Evolutionary conservation across 805 yeast species (phyloP).

Genomic region (Wickerhamomyces bovis): DNA sequence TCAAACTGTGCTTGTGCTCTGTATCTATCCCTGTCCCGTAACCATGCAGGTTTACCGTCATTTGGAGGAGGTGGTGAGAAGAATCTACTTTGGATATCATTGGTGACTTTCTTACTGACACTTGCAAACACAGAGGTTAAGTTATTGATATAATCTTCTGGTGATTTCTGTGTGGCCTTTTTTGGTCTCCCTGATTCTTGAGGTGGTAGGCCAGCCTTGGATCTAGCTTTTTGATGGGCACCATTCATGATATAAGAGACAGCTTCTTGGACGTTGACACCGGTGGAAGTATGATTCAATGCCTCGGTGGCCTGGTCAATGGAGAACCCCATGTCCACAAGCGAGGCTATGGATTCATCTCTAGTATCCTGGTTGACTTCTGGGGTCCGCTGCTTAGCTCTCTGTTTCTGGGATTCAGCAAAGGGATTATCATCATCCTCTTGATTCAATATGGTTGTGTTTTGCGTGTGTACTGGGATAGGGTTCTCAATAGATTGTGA

Average conservation of each 20-base stretch:
- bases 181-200: slow-evolving; percentile 1
- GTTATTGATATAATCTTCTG: slow-evolving; percentile 16
- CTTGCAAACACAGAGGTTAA: slow-evolving; percentile 18
- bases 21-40: slow-evolving; percentile 51
- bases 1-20: slow-evolving; percentile 30
- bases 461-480: slow-evolving; percentile 1
- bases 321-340: slow-evolving; percentile 77
- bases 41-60: slow-evolving; percentile 64
- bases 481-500: slow-evolving; percentile 3
- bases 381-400: slow-evolving; percentile 4
- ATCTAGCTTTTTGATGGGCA: slow-evolving; percentile 40
- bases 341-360: slow-evolving; percentile 56
- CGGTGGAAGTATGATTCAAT: slow-evolving; percentile 41
- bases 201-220: slow-evolving; percentile 20
- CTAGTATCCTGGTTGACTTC: slow-evolving; percentile 16
- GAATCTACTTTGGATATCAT: slow-evolving; percentile 27
- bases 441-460: background rate
- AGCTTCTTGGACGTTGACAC: slow-evolving; percentile 57
- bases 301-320: slow-evolving; percentile 56
- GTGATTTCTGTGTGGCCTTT: background rate
- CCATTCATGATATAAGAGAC: slow-evolving; percentile 58
- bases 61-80: slow-evolving; percentile 13
- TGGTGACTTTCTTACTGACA: slow-evolving; percentile 18
- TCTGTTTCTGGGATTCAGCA: background rate
- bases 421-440: background rate